Base-by-base conservation (phyloP, 2,329 filamentous ascomycete genomes). In the Mariannaea elegans region DNA sequence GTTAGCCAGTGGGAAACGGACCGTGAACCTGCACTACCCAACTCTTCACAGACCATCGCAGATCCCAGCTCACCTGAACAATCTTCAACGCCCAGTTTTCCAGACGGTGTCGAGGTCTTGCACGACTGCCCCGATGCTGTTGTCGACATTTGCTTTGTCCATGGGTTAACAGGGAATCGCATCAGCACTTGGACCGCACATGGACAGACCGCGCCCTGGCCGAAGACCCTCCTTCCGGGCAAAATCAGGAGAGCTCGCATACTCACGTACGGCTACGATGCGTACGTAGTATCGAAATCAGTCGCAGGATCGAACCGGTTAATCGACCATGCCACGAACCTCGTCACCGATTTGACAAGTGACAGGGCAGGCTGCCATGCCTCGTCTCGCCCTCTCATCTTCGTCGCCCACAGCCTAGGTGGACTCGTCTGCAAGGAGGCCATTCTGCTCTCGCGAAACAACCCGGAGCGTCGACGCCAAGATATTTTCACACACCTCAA, bases 201-300 rank as follows among this genome's bases (percentile, higher is more conserved):
- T 0, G 69, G 66, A 3, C 64, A 65, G 14, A 18, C 38, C 7
- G 46, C 45, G n/a, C 73, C 76, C 2, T 80, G 77, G 77, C 76
- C 75, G 0, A 39, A 70, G 50, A 62, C 63, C 0, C 65, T 80
- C 18, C 70, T 80, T 0, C 69, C 75, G 1, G 18, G 42, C 0
- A 65, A 69, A 51, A 58, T 79, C 27, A 42, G 53, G 1, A 71
- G 60, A 1, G 73, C 74, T 16, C 73, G 77, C 13, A 67, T 80
- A 4, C 69, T 80, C 18, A 76, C 76, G 0, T 80, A 73, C 27
- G 78, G 78, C 14, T 81, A 81, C 60, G 71, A 78, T 29, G 72
- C 73, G n/a, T 71, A 75, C 21, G 49, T 76, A 0, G 18, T 65
- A 38, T 36, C 19, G 5, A 59, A 39, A 13, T 21, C 48, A 0